Percentiles rank a stretch among this genome's conserved stretches.
These are phyloP conservation scores for Immersiporthe knoxdaviesiana DNA, from an alignment of 2,329 filamentous ascomycete species.

Conservation along the genomic window DNA sequence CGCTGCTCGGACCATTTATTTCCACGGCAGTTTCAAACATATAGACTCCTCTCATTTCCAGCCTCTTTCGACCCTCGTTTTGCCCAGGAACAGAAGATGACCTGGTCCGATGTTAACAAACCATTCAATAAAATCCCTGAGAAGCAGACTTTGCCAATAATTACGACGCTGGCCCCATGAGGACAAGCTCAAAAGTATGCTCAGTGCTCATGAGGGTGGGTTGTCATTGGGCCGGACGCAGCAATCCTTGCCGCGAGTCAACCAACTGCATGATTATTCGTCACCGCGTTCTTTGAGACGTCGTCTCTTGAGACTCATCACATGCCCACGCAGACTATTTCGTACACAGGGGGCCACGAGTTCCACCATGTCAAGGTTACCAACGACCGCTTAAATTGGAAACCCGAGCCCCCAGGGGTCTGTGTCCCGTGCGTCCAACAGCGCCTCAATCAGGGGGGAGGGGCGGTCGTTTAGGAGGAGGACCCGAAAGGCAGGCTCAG, in stretches of 20 bases:
- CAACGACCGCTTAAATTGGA: not conserved
- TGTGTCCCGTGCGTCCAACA: not conserved
- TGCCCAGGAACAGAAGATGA: not conserved
- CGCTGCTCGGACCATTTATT: not conserved
- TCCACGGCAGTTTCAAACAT: not conserved
- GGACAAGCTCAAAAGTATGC: not conserved
- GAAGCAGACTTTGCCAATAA: not conserved
- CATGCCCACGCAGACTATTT: not conserved
- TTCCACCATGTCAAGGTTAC: not conserved
- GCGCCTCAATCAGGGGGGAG: conserved; percentile 1
- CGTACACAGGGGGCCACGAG: not conserved
- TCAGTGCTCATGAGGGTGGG: not conserved
- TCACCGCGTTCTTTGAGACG: not conserved
- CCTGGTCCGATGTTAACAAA: too few species aligned
- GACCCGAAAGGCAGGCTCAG: not conserved
- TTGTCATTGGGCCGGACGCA: not conserved
- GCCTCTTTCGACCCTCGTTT: not conserved
- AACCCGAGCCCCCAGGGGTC: not conserved
- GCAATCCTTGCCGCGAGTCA: not conserved
- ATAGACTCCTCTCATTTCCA: not conserved
- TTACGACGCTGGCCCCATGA: not conserved
- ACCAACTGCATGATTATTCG: not conserved
- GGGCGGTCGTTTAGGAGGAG: not conserved
- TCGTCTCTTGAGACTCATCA: not conserved
- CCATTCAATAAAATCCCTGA: too few species aligned